Conservation (phyloP, 148 eudicot species). For the Nyssa sinensis region DNA sequence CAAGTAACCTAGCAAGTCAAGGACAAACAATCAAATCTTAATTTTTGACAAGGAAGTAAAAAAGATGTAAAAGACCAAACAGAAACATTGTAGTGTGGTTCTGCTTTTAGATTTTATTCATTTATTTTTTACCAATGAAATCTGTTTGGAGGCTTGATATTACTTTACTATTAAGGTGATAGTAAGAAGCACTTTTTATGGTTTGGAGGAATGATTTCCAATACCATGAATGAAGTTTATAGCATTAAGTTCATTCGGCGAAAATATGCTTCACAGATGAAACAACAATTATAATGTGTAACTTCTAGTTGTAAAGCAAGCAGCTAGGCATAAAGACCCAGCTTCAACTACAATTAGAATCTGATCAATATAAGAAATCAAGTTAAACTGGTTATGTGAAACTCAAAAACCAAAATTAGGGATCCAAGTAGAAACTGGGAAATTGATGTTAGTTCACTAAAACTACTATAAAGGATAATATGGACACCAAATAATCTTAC, state of each 20-base stretch:
- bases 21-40: neutral
- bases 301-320: neutral
- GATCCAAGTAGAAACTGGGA: neutral
- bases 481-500: neutral
- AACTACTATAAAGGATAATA: neutral
- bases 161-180: too few relatives aligned
- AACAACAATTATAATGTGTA: neutral
- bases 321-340: neutral
- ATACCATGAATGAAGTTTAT: too few relatives aligned
- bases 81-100: neutral
- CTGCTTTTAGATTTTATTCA: neutral
- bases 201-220: too few relatives aligned
- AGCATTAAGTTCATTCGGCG: neutral
- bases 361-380: neutral
- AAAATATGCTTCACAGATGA: neutral
- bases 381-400: neutral
- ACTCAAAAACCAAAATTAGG: neutral
- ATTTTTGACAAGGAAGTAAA: neutral
- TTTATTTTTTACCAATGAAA: too few relatives aligned
- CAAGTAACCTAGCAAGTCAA: conserved; percentile 59
- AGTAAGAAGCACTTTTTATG: too few relatives aligned
- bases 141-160: too few relatives aligned
- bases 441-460: neutral
- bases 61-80: neutral
- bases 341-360: neutral